phyloP scores from a whole-genome alignment of 73 alveolate genomes.

The Paramecium primaurelia region DNA sequence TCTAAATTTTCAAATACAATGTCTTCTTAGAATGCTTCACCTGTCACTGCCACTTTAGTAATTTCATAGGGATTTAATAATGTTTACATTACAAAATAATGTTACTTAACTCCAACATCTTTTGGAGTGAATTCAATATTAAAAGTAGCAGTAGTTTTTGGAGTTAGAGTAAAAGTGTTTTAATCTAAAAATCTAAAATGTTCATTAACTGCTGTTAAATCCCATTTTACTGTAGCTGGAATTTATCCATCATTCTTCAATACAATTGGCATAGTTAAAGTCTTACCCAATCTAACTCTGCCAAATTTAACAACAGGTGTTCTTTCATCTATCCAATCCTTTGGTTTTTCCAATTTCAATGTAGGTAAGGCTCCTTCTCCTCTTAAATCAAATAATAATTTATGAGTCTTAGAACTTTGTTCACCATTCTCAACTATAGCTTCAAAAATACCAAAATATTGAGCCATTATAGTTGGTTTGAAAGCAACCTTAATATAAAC shows the following conservation, averaged over 20 bases:
- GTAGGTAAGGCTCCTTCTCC: constrained; percentile 99
- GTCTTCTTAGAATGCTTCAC: constrained; percentile 96
- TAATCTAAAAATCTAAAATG: constrained; percentile 88
- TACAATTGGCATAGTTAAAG: constrained; percentile 78
- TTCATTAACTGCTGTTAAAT: constrained; percentile 81
- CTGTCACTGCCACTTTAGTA: constrained; percentile 87
- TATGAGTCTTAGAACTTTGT: constrained; percentile 86
- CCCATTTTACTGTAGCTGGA: constrained; percentile 97
- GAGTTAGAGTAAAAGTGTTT: constrained; percentile 91
- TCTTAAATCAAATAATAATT: constrained; percentile 91
- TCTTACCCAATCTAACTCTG: constrained; percentile 90
- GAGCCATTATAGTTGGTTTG: constrained; percentile 94
- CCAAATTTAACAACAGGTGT: constrained; percentile 90
- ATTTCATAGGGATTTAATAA: constrained; percentile 95
- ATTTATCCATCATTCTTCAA: constrained; percentile 95
- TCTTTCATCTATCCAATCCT: constrained; percentile 91
- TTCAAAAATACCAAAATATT: constrained; percentile 96
- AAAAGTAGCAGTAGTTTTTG: constrained; percentile 91
- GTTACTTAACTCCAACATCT: constrained; percentile 82
- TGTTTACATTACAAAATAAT: constrained; percentile 85
- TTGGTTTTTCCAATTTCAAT: constrained; percentile 86
- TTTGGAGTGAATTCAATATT: constrained; percentile 91
- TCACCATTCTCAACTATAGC: constrained; percentile 98
- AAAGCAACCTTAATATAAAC: constrained; percentile 94
- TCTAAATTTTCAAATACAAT: constrained; percentile 95